Evolutionary conservation across 176 grass and related monocot species (phyloP).

Genomic region (Rhynchospora pubera): DNA sequence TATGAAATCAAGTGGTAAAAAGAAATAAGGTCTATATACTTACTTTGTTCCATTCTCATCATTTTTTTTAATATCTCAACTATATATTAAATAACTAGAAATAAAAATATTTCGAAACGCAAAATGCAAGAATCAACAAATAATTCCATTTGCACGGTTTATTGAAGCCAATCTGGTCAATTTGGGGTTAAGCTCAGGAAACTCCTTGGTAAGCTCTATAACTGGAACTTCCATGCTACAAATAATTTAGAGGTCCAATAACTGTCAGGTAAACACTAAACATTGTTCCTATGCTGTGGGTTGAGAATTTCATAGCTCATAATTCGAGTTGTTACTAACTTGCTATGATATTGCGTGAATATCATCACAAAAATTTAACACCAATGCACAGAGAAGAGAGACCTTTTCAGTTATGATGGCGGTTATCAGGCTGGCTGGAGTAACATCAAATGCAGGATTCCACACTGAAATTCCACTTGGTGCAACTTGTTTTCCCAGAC

Average conservation of each 20-base stretch:
- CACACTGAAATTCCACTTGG: slow-evolving; percentile 72
- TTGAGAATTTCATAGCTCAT: background rate
- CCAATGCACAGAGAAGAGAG: slow-evolving; percentile 1
- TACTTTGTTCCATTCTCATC: too few species aligned
- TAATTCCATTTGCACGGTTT: too few species aligned
- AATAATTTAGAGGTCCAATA: too few species aligned
- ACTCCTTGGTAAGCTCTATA: too few species aligned
- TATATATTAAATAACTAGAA: too few species aligned
- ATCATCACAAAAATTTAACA: background rate
- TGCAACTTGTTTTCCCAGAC: slow-evolving; percentile 82
- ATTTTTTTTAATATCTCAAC: too few species aligned
- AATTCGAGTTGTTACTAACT: background rate
- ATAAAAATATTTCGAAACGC: too few species aligned
- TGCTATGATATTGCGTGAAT: background rate
- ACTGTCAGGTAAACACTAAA: background rate
- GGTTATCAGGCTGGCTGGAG: slow-evolving; percentile 72
- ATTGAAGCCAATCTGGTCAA: too few species aligned
- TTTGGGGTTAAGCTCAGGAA: too few species aligned
- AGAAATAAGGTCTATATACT: too few species aligned
- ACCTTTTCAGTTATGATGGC: slow-evolving; percentile 95
- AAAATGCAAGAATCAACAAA: too few species aligned
- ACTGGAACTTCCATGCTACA: background rate
- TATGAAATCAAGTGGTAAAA: too few species aligned
- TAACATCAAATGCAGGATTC: slow-evolving; percentile 95
- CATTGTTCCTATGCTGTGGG: background rate